These are phyloP conservation scores for Anthostomella pinea DNA, from an alignment of 2,329 filamentous ascomycete genomes.

Conservation along the genomic window DNA sequence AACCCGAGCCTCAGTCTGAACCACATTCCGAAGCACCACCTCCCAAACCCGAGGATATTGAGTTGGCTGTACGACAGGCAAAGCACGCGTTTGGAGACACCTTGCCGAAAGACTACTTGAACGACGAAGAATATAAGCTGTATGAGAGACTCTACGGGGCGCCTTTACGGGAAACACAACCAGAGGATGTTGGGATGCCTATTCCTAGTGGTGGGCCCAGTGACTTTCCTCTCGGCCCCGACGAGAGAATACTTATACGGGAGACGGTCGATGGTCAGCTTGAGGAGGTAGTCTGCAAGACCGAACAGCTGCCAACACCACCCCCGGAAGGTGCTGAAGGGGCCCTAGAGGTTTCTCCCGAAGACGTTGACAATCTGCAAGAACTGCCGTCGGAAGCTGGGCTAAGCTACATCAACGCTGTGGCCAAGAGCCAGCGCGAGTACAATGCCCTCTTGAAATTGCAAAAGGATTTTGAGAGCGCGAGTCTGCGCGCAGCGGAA, in stretches of 20 bases:
- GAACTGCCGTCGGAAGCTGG: constrained; percentile 33
- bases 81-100: constrained; percentile 74
- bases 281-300: constrained; percentile 58
- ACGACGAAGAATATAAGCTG: constrained; percentile 65
- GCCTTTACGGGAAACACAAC: constrained; percentile 60
- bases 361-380: constrained; percentile 12
- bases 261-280: constrained; percentile 54
- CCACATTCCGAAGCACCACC: constrained; percentile 3
- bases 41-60: constrained; percentile 40
- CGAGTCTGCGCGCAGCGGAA: constrained; percentile 33
- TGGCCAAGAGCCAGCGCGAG: constrained; percentile 54
- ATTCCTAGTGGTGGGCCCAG: constrained; percentile 26
- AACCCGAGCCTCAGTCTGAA: constrained; percentile 10
- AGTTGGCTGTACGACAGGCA: constrained; percentile 66
- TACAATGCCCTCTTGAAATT: constrained; percentile 52
- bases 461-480: constrained; percentile 55
- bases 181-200: constrained; percentile 56
- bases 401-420: constrained; percentile 43
- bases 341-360: constrained; percentile 18
- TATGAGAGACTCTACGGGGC: constrained; percentile 81
- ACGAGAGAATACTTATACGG: constrained; percentile 48
- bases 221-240: constrained; percentile 10
- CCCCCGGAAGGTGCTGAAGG: constrained; percentile 23
- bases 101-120: constrained; percentile 69
- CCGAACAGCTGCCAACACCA: constrained; percentile 6